phyloP scores from a whole-genome alignment of 331 rosid genomes.

The Stylosanthes scabra region DNA sequence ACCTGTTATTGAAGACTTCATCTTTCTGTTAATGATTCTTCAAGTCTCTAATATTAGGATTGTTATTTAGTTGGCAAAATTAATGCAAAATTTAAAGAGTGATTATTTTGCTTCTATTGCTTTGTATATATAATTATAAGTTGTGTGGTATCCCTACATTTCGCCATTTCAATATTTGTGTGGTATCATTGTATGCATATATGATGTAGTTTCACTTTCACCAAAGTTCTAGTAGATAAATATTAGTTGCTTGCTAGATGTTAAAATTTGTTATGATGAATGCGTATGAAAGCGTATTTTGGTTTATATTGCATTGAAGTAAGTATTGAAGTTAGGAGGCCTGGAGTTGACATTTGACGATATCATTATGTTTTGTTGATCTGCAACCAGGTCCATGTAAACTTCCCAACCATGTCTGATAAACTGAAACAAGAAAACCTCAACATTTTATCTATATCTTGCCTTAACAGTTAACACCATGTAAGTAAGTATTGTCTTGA shows the following conservation, averaged over 20 bases:
- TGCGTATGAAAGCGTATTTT: constrained; percentile 2
- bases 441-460: constrained; percentile 78
- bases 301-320: background rate
- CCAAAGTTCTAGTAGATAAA: background rate
- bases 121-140: no score
- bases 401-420: constrained; percentile 79
- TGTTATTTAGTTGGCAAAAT: no score
- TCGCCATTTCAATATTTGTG: no score
- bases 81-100: no score
- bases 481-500: constrained; percentile 62
- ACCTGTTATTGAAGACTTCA: no score
- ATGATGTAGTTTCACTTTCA: constrained; percentile 8
- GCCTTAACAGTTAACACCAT: constrained; percentile 74
- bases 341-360: constrained; percentile 26
- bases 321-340: constrained; percentile 4
- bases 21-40: no score
- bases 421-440: constrained; percentile 85
- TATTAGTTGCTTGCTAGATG: background rate
- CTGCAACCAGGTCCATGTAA: constrained; percentile 93
- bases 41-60: no score
- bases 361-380: constrained; percentile 43
- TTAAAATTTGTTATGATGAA: background rate
- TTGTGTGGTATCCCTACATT: no score
- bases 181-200: background rate
- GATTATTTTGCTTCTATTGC: no score